Conservation (phyloP, 1,284 basidiomycete species). For the Vanrija sp. region DNA sequence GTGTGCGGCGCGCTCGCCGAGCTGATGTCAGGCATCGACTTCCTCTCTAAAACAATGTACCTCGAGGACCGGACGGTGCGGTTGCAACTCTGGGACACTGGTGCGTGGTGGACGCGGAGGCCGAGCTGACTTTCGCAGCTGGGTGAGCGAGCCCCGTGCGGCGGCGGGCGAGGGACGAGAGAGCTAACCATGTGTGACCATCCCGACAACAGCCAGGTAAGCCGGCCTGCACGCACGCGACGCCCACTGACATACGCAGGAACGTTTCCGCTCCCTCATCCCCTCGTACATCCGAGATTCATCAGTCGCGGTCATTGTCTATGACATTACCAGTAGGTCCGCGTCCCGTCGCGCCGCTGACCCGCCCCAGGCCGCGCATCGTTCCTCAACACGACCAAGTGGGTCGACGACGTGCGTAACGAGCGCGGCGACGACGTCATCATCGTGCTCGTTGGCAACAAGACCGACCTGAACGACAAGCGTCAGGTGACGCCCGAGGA, state of each 20-base stretch:
- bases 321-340: constrained; percentile 91
- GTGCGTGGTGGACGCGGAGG: constrained; percentile 50
- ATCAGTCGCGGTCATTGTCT: constrained; percentile 96
- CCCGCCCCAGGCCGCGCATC: constrained; percentile 76
- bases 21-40: constrained; percentile 70
- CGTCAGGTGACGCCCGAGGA: constrained; percentile 96
- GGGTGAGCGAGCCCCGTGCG: constrained; percentile 23
- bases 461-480: constrained; percentile 72
- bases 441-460: constrained; percentile 97
- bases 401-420: constrained; percentile 98
- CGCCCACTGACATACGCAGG: constrained; percentile 54
- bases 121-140: constrained; percentile 22
- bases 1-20: background rate
- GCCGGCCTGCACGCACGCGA: background rate
- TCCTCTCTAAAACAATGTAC: constrained; percentile 99
- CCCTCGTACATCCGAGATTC: constrained; percentile 99
- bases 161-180: background rate
- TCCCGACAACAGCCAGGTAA: constrained; percentile 30
- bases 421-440: constrained; percentile 98
- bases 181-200: constrained; percentile 1
- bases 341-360: background rate
- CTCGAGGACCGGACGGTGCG: constrained; percentile 97
- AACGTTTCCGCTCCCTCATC: constrained; percentile 95
- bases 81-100: constrained; percentile 98
- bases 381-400: constrained; percentile 95